Evolutionary conservation across 306 rosid species (phyloP), one percentile per base, ranked within the genome.

Genomic region (Dryas octopetala): DNA sequence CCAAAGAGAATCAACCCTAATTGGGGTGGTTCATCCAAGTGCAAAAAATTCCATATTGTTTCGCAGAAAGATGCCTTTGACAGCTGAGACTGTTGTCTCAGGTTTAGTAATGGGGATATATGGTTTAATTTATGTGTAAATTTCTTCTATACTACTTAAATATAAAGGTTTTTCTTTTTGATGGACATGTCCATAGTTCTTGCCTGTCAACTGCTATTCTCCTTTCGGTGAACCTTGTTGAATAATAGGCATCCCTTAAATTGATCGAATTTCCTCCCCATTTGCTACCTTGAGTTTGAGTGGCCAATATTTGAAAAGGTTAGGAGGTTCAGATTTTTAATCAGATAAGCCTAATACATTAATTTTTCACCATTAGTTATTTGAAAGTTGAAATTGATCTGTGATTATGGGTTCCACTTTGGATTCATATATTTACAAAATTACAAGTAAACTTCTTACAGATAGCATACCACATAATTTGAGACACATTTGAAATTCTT

Each of bases 11-110:
- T 16, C 28, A 16, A 53, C 19, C 15, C 52, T 3, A 52, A 59
- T 63, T 49, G 48, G 71, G 47, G 15, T 38, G 63, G 70, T 28
- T 28, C 38, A 32, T 63, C 19, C 43, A 55, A 48, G 41, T 62
- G 71, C 63, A 11, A 51, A 55, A 51, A 26, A 59, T 41, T 53
- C 78, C 64, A 14, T 57, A 45, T 6, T 49, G 48, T 76, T 54
- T 13, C 15, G 9, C 44, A 46, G 50, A 63, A 0, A 14, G 49
- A 63, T 58, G 45, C 61, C 10, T 11, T 62, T 23, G 6, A 43
- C 23, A 26, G 45, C 38, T 38, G 68, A 66, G 70, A 5, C 11
- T 9, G 38, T 53, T 11, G 40, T 58, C 59, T 13, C 49, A n/a
- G 70, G 8, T 50, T 23, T 23, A 9, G 7, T 28, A 38, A 6